Conservation (phyloP, 2,329 filamentous ascomycete species). For the Aureobasidium melanogenum region DNA sequence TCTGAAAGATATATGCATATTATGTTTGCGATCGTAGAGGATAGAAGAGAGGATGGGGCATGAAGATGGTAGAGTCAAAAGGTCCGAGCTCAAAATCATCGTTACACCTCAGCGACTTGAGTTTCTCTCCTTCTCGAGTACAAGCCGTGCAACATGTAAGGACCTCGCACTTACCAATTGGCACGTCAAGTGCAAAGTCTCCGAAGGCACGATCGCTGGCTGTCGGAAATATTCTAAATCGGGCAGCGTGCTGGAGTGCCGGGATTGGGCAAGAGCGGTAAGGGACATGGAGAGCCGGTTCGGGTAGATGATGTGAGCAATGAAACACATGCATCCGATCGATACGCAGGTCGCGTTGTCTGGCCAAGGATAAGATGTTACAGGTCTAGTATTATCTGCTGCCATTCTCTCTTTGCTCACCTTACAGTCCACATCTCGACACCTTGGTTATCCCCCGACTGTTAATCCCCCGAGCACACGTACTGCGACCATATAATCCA, state of each 20-base stretch:
- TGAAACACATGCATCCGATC: not conserved
- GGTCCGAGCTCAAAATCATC: not conserved
- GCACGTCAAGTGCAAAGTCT: not conserved
- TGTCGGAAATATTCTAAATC: not conserved
- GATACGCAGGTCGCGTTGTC: not conserved
- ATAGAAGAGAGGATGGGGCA: not conserved
- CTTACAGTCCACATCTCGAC: not conserved
- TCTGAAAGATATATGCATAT: not conserved
- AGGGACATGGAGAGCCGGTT: conserved; percentile 8
- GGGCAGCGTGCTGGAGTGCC: not conserved
- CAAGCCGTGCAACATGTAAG: not conserved
- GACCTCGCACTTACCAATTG: not conserved
- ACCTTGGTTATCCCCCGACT: not conserved
- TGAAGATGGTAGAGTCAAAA: not conserved
- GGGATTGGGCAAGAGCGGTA: not conserved
- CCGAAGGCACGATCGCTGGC: not conserved
- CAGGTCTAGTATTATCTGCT: not conserved
- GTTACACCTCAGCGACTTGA: not conserved
- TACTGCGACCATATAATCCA: not conserved
- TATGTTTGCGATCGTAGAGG: not conserved
- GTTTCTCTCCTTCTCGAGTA: not conserved
- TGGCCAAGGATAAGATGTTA: not conserved
- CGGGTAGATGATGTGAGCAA: conserved; percentile 9
- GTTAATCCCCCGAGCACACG: not conserved
- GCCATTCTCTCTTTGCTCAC: not conserved